Base-by-base conservation (phyloP, 108 stramenopile genomes). In the Ochromonas danica region DNA sequence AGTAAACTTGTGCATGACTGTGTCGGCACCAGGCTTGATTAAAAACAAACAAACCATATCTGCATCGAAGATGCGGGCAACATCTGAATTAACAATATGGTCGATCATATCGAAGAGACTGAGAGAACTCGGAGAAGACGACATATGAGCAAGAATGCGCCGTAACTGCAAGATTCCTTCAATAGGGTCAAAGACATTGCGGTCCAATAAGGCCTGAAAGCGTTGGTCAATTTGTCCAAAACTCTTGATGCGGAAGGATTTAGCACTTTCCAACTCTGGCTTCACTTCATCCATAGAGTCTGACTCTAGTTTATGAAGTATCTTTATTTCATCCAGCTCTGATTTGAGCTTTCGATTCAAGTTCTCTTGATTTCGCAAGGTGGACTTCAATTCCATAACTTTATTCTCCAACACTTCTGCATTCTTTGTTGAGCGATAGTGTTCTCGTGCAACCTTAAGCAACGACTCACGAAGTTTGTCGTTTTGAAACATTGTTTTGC, bases 381-480 rank as follows among this genome's bases (percentile, higher is more conserved):
- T 36, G n/a, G 40, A 3, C 10, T 6, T 33, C 31, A 75, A 36
- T 33, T 60, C 72, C 10, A 10, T 3, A 10, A 75, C 51, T 27
- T 36, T 27, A 41, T 10, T 10, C 31, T 36, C 35, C 27, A 75
- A 36, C 14, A 14, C 10, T 25, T 75, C 72, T 6, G 51, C 72
- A 27, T 27, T 75, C 31, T 75, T 75, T 22, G 38, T 27, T 33
- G 51, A 45, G 25, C 72, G 43, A 41, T 75, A 57, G 31, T 75
- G 72, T 41, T 75, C 72, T 27, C 51, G 14, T 10, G 72, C 72
- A 10, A 75, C 35, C 31, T 33, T 45, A 6, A 75, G 31, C 28
- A 75, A 41, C 31, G 45, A 57, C 40, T 75, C 72, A 14, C 72
- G 36, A 6, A 75, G 40, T 36, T 75, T 75, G 28, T 75, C 72